Percentiles rank a stretch among this genome's conserved stretches.
phyloP scores from a whole-genome alignment of 2,329 filamentous ascomycete species.

The Ceratocystis cacaofunesta region DNA sequence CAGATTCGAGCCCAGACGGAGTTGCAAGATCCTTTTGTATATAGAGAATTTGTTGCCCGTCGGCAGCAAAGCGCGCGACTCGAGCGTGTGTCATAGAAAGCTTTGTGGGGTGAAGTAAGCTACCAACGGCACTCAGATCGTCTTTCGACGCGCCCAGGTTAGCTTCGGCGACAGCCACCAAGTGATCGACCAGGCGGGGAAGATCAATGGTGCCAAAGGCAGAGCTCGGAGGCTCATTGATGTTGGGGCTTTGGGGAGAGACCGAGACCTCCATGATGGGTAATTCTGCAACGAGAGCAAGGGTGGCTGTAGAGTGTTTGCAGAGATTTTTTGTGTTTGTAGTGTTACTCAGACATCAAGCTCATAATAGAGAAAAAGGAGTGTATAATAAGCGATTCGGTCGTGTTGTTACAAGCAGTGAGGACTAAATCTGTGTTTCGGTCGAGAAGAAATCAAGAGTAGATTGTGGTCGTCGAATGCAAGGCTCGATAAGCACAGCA shows the following conservation, averaged over 20 bases:
- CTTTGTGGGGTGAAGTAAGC: conserved; percentile 59
- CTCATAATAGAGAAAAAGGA: conserved; percentile 1
- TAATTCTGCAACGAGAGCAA: conserved; percentile 1
- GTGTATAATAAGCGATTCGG: neutral
- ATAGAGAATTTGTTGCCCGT: conserved; percentile 77
- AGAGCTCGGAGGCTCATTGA: conserved; percentile 33
- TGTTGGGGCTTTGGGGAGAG: conserved; percentile 30
- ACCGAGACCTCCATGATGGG: conserved; percentile 38
- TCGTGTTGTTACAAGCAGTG: neutral
- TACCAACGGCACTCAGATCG: conserved; percentile 69
- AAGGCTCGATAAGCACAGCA: neutral
- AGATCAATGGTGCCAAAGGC: conserved; percentile 48
- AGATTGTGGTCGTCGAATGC: neutral
- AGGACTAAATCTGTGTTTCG: neutral
- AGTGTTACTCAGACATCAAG: conserved; percentile 1
- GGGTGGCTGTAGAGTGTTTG: neutral
- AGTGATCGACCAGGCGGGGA: conserved; percentile 54
- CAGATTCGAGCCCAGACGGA: conserved; percentile 36
- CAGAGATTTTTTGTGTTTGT: neutral
- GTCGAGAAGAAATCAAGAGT: neutral
- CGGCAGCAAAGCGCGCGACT: conserved; percentile 78
- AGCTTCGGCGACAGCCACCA: conserved; percentile 54
- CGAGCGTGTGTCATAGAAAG: conserved; percentile 70
- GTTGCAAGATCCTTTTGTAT: conserved; percentile 66
- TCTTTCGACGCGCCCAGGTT: conserved; percentile 59